Evolutionary conservation across 2,329 filamentous ascomycete genomes (phyloP), one percentile per base, ranked within the genome.

Genomic region (Phyllosticta citrichinensis): DNA sequence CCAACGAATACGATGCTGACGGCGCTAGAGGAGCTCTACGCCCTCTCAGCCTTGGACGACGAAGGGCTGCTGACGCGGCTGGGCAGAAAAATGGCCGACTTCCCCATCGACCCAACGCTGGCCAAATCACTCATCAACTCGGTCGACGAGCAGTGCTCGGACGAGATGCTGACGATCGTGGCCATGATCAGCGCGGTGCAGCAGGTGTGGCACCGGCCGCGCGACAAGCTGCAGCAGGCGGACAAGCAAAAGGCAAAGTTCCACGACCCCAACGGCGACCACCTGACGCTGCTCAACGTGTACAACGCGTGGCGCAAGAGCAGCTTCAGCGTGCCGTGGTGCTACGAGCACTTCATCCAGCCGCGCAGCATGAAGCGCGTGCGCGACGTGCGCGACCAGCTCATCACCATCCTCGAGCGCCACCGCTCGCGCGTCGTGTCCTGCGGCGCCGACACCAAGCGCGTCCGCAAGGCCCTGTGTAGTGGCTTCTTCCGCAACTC

Each of bases 191-290:
- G 88, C 50, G 77, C 74, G 12, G 86, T 94, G 10, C 85, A 88
- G 60, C 89, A 84, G 2, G 85, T 97, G 52, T 99, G 97, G 76
- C 96, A 97, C 74, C 87, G 95, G 0, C 94, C 95, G 0, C 96
- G 97, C 69, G 95, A 99, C 71, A 99, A 99, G 77, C 93, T 97
- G 70, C 83, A 89, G 55, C 91, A 96, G 73, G 94, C 95, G 2
- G 94, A 99, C 70, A 90, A 97, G 74, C 97, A 97, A 79, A 97
- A 97, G 75, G 82, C 91, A 65, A 97, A 97, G 73, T 99, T 99
- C 76, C 91, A 97, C 76, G 94, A 99, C 69, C 89, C 93, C 0
- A 86, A 91, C 61, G 94, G 94, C 58, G 94, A 99, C 70, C 94
- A 99, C 69, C 80, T 99, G 12, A 99, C 94, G 0, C 81, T 97